Evolutionary conservation across 2,329 filamentous ascomycete genomes (phyloP).

Genomic region (Alternaria triticina): DNA sequence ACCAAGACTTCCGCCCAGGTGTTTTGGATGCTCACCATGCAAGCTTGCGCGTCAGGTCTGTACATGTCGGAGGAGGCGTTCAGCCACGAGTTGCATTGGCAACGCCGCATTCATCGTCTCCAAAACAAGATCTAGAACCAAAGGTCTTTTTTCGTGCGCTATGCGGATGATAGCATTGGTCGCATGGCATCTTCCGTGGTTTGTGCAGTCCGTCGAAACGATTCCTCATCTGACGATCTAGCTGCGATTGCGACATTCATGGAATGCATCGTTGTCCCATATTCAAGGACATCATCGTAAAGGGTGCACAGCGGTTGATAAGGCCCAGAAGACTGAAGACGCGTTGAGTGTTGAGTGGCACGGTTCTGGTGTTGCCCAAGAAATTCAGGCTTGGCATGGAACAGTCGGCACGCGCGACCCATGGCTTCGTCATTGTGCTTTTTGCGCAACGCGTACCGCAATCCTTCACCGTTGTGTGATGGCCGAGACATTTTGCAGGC

Average conservation of each 20-base stretch:
- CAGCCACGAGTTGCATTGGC: background rate
- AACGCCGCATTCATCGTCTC: background rate
- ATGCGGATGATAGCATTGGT: background rate
- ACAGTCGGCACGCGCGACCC: background rate
- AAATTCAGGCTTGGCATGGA: constrained; percentile 4
- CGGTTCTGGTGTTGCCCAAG: background rate
- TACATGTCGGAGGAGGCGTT: background rate
- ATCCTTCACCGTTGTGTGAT: background rate
- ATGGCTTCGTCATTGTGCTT: constrained; percentile 1
- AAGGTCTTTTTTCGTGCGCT: background rate
- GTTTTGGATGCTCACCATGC: background rate
- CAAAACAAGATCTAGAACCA: background rate
- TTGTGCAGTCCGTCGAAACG: background rate
- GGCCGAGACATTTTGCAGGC: background rate
- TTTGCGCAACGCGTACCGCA: background rate
- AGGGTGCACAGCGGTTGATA: background rate
- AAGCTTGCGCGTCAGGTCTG: background rate
- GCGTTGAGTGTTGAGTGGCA: background rate
- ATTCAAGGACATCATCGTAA: background rate
- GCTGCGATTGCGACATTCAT: background rate
- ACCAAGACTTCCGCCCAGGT: constrained; percentile 18
- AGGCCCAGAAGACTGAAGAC: background rate
- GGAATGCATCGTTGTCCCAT: background rate
- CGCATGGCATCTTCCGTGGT: background rate
- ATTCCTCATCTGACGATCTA: background rate